Percentiles rank a stretch among this genome's conserved stretches.
These are phyloP conservation scores for Moesziomyces parantarcticus DNA, from an alignment of 1,284 basidiomycete species.

Conservation along the genomic window DNA sequence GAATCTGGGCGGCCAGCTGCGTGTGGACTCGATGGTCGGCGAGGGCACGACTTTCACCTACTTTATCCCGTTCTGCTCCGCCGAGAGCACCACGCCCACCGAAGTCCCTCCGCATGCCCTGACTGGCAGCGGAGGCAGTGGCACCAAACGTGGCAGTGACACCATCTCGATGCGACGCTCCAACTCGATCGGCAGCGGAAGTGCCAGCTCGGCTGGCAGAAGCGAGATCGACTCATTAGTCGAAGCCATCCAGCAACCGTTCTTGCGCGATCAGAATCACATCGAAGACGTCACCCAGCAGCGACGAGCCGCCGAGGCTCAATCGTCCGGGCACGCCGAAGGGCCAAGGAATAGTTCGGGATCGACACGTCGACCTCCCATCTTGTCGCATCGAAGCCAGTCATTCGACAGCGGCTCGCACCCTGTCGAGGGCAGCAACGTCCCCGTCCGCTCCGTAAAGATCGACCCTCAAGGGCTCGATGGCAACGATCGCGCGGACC, in stretches of 20 bases:
- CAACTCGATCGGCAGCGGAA: slow-evolving; percentile 51
- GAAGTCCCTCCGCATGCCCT: slow-evolving; percentile 17
- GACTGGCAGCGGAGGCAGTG: slow-evolving; percentile 17
- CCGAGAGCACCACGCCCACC: slow-evolving; percentile 35
- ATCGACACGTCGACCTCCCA: slow-evolving; percentile 4
- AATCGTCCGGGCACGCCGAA: slow-evolving; percentile 7
- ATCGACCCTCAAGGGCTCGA: slow-evolving; percentile 61
- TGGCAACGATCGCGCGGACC: slow-evolving; percentile 28
- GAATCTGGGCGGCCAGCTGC: slow-evolving; percentile 81
- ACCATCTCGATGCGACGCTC: slow-evolving; percentile 42
- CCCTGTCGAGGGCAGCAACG: slow-evolving; percentile 68
- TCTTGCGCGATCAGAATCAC: slow-evolving; percentile 61
- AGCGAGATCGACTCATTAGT: slow-evolving; percentile 77
- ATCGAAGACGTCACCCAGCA: slow-evolving; percentile 35
- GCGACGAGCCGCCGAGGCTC: slow-evolving; percentile 23
- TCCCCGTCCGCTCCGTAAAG: slow-evolving; percentile 68
- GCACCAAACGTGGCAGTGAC: slow-evolving; percentile 28
- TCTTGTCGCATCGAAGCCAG: slow-evolving; percentile 12
- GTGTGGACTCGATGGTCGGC: slow-evolving; percentile 78
- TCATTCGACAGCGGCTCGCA: slow-evolving; percentile 45
- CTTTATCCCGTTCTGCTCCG: slow-evolving; percentile 73
- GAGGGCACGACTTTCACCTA: slow-evolving; percentile 81
- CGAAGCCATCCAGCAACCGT: slow-evolving; percentile 72
- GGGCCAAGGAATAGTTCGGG: slow-evolving; percentile 18
- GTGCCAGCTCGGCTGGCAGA: slow-evolving; percentile 42